Evolutionary conservation across 805 yeast genomes (phyloP).

Genomic region (Torulaspora microellipsoides): DNA sequence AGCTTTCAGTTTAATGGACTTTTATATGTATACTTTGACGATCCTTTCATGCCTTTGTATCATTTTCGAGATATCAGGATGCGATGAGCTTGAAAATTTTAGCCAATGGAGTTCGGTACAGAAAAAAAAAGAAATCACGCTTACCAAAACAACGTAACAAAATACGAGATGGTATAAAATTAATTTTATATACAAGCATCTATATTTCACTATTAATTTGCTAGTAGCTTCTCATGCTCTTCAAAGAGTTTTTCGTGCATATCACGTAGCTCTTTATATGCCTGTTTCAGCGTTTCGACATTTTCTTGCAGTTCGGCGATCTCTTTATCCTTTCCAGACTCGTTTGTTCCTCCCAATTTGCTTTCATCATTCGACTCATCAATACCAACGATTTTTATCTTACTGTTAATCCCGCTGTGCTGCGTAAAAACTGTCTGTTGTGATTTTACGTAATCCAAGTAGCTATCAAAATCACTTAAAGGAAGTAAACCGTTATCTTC

Average conservation of each 20-base stretch:
- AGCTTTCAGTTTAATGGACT: no score
- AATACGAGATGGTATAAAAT: no score
- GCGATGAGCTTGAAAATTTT: no score
- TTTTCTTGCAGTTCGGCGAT: slow-evolving; percentile 42
- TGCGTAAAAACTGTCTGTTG: slow-evolving; percentile 50
- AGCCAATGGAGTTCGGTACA: no score
- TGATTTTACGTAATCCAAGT: slow-evolving; percentile 44
- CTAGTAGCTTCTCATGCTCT: slow-evolving; percentile 42
- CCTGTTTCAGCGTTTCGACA: slow-evolving; percentile 48
- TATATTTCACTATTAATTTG: slow-evolving; percentile 1
- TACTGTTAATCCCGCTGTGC: slow-evolving; percentile 37
- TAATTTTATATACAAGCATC: background rate
- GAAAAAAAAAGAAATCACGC: no score
- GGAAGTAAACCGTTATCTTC: slow-evolving; percentile 21
- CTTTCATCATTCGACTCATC: slow-evolving; percentile 6
- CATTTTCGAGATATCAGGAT: no score
- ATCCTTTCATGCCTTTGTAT: no score
- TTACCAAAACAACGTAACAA: no score
- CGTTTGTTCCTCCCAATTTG: slow-evolving; percentile 1
- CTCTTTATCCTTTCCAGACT: slow-evolving; percentile 27
- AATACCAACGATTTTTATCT: slow-evolving; percentile 28
- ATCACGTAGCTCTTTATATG: slow-evolving; percentile 53
- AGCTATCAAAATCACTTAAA: slow-evolving; percentile 40
- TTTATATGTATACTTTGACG: no score
- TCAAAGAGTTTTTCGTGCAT: slow-evolving; percentile 55